A percentile compares a stretch with the other conserved stretches of the same genome.
phyloP scores from a whole-genome alignment of 805 yeast species.

The Ogataea thermomethanolica region DNA sequence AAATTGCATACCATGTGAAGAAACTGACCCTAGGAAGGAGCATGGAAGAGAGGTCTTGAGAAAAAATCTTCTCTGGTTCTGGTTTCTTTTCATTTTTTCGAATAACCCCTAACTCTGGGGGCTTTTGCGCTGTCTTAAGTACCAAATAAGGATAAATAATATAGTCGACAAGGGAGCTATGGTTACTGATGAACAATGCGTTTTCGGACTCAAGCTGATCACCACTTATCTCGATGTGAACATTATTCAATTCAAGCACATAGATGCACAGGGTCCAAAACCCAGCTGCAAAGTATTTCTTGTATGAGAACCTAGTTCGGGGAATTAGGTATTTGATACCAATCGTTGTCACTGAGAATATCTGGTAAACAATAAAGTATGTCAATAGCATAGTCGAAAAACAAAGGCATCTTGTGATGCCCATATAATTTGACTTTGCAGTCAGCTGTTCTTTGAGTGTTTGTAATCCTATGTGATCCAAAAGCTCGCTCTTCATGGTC shows the following conservation, averaged over 20 bases:
- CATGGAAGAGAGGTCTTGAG: slow-evolving; percentile 27
- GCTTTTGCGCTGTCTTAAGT: slow-evolving; percentile 19
- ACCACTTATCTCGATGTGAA: slow-evolving; percentile 40
- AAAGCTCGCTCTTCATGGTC: slow-evolving; percentile 22
- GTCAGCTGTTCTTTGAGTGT: slow-evolving; percentile 13
- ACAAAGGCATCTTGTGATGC: slow-evolving; percentile 20
- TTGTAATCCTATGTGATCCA: slow-evolving; percentile 21
- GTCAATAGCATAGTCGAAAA: slow-evolving; percentile 20
- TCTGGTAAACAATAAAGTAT: slow-evolving; percentile 18
- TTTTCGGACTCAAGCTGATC: slow-evolving; percentile 39
- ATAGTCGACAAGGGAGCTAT: slow-evolving; percentile 66
- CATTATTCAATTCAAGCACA: slow-evolving; percentile 36
- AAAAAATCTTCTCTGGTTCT: slow-evolving; percentile 19
- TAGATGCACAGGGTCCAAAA: slow-evolving; percentile 34
- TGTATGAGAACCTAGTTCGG: slow-evolving; percentile 18
- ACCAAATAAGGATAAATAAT: slow-evolving; percentile 47
- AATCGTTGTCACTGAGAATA: slow-evolving; percentile 15
- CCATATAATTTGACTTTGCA: slow-evolving; percentile 9
- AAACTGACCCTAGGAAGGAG: slow-evolving; percentile 48
- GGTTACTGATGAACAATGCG: slow-evolving; percentile 48
- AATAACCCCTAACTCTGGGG: slow-evolving; percentile 2
- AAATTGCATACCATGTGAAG: slow-evolving; percentile 66
- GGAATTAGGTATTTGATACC: slow-evolving; percentile 24
- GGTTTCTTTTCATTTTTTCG: slow-evolving; percentile 4
- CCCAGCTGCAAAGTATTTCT: slow-evolving; percentile 27